Base-by-base conservation (phyloP, 495 filamentous ascomycete species). In the Cudoniella acicularis region DNA sequence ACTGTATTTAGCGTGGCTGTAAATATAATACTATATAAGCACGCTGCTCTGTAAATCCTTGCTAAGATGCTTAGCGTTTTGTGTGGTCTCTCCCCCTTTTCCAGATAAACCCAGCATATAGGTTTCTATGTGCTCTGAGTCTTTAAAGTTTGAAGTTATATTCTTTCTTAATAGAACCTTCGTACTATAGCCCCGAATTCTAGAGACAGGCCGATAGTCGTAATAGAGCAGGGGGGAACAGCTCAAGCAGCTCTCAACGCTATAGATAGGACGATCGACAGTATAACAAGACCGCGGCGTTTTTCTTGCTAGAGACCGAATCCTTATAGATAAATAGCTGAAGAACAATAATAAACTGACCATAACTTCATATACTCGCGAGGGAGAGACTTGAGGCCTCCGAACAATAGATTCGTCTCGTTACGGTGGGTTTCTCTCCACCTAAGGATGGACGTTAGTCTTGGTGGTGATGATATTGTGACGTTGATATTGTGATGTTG, bases 321-420 rank as follows among this genome's bases (percentile, higher is more conserved):
- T 24, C 17, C 49, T 51, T 51, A 30, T 51, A 48, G 45, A 48
- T 4, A 48, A 48, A 48, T 48, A 17, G 45, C 45, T 48, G 21
- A 23, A 48, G 45, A 51, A 51, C 49, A 51, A 51, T 25, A 51
- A 30, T 17, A 51, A 51, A 51, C 49, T 24, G n/a, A 51, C 25
- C 20, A 51, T 51, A 51, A 17, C 49, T 51, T 51, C 20, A 51
- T 51, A 51, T 51, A 30, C 24, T 51, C 25, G 25, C 25, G 11
- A 25, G 49, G 49, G 21, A 30, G 49, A 51, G 17, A 51, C 24
- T 51, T 51, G 25, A 51, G 49, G 24, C 49, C 49, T 17, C 22
- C 16, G 20, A 51, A 51, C 49, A 25, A 51, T 51, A 13, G 30
- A 36, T 36, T 36, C 30, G 30, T 36, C 30, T 36, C 30, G 30